Conservation (phyloP, 441 rosid species). For the Corymbia calophylla region DNA sequence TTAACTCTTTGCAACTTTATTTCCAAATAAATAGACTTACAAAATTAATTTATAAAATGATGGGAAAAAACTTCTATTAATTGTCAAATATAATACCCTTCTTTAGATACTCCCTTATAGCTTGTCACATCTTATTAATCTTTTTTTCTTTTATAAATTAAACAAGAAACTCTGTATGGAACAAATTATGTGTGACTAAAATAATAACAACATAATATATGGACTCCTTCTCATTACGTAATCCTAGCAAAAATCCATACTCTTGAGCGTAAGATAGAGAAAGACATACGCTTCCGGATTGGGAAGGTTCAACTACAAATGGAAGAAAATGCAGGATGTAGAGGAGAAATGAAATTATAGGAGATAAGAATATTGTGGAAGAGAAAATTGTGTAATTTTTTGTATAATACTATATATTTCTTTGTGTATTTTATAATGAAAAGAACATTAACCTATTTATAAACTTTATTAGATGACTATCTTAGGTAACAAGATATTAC, state of each 20-base stretch:
- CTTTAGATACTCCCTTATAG: no score
- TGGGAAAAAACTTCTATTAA: neutral
- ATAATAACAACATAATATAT: neutral
- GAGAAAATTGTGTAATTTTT: no score
- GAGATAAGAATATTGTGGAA: no score
- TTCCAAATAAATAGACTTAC: neutral
- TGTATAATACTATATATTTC: no score
- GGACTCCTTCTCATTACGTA: neutral
- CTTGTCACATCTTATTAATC: no score
- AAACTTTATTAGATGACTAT: no score
- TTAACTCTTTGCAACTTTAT: neutral
- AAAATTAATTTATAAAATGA: neutral
- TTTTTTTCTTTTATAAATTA: neutral
- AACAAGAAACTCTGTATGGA: neutral
- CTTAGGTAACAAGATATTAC: no score
- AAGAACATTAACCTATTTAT: no score
- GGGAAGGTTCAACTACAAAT: neutral
- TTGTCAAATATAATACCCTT: neutral
- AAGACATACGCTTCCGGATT: neutral
- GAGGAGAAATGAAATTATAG: no score
- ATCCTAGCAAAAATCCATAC: neutral
- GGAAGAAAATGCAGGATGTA: neutral
- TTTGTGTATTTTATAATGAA: no score
- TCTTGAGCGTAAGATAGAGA: neutral
- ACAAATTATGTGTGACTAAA: neutral